A percentile compares a stretch with the other conserved stretches of the same genome.
These are phyloP conservation scores for Phyllosticta citribraziliensis DNA, from an alignment of 2,329 filamentous ascomycete genomes.

Conservation along the genomic window DNA sequence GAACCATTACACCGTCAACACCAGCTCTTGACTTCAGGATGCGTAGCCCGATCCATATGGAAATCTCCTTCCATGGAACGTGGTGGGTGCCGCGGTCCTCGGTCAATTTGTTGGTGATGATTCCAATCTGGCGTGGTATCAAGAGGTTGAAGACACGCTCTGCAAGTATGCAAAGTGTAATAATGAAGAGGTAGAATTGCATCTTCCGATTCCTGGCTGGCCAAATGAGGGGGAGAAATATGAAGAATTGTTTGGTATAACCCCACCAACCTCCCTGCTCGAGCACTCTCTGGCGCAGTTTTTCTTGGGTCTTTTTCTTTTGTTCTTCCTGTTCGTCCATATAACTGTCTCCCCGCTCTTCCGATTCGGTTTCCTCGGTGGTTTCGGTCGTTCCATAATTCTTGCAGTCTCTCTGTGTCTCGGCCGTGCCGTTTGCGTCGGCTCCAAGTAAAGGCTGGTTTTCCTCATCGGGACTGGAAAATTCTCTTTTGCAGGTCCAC, in stretches of 20 bases:
- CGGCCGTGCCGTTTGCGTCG: conserved; percentile 20
- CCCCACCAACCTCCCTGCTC: conserved; percentile 67
- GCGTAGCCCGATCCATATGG: conserved; percentile 34
- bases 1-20: conserved; percentile 39
- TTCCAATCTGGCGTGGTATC: conserved; percentile 71
- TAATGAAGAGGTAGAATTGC: conserved; percentile 57
- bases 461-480: conserved; percentile 44
- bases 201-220: conserved; percentile 56
- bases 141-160: conserved; percentile 66
- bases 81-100: conserved; percentile 34
- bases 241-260: conserved; percentile 62
- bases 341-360: conserved; percentile 40
- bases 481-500: not conserved
- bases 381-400: conserved; percentile 10
- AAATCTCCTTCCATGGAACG: conserved; percentile 45
- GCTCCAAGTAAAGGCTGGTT: conserved; percentile 48
- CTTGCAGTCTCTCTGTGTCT: not conserved
- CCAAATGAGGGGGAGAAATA: conserved; percentile 73
- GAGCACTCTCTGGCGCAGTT: conserved; percentile 53
- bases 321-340: conserved; percentile 44
- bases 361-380: conserved; percentile 33
- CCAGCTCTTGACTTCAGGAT: conserved; percentile 42
- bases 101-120: conserved; percentile 62
- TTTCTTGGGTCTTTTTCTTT: conserved; percentile 27
- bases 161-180: conserved; percentile 57